Evolutionary conservation across 192 early-diverging fungal species (phyloP).

Genomic region (Podila horticola): DNA sequence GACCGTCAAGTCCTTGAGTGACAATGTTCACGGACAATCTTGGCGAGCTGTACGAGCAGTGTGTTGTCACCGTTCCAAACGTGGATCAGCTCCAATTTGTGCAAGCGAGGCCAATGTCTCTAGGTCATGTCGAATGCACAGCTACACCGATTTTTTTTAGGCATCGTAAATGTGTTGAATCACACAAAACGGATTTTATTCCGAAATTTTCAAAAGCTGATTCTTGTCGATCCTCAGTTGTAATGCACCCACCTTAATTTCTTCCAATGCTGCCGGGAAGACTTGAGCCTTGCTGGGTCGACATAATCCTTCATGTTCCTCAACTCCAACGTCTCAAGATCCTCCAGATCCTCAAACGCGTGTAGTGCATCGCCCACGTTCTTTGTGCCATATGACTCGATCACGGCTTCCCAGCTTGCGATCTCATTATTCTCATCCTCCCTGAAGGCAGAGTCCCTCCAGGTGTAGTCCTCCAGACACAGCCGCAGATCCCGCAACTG

Average conservation of each 20-base stretch:
- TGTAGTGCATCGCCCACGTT: neutral
- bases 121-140: too few relatives aligned
- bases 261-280: neutral
- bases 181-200: too few relatives aligned
- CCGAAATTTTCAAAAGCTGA: too few relatives aligned
- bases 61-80: too few relatives aligned
- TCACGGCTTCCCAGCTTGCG: neutral
- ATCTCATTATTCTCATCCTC: neutral
- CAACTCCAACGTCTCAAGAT: neutral
- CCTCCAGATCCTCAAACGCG: neutral
- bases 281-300: neutral
- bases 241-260: neutral
- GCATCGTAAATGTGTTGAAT: too few relatives aligned
- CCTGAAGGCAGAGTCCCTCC: neutral
- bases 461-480: neutral
- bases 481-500: neutral
- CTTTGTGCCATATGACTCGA: neutral
- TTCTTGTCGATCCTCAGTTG: neutral
- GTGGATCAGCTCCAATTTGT: too few relatives aligned
- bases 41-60: too few relatives aligned
- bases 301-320: neutral
- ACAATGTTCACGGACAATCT: too few relatives aligned
- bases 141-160: too few relatives aligned
- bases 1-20: too few relatives aligned
- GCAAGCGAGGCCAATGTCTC: too few relatives aligned